Percentiles rank a stretch among this genome's conserved stretches.
Conservation (phyloP, 352 stramenopile species). For the Globisporangium heterothallicum region DNA sequence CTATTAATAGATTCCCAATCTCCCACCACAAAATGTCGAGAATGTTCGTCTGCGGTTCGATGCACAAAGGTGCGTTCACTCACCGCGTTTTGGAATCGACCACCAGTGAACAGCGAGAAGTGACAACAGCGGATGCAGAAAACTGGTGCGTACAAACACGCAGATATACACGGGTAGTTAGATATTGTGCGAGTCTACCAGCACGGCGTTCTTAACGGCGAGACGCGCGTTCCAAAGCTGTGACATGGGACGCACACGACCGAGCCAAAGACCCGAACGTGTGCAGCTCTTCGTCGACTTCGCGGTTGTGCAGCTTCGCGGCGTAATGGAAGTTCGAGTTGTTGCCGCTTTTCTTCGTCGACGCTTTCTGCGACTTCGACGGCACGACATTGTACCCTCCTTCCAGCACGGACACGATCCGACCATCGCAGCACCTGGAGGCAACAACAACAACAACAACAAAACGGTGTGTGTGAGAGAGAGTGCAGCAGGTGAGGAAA, state of each 20-base stretch:
- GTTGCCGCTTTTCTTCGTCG: conserved; percentile 28
- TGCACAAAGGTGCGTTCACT: no score
- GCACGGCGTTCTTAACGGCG: background rate
- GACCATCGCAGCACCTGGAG: conserved; percentile 80
- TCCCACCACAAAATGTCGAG: conserved; percentile 6
- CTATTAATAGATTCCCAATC: conserved; percentile 15
- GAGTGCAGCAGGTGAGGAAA: background rate
- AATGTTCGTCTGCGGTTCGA: no score
- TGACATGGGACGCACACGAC: conserved; percentile 58
- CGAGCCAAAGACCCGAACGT: conserved; percentile 50
- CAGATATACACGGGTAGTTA: no score
- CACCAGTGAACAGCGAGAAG: conserved; percentile 17
- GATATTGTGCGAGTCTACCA: conserved; percentile 11
- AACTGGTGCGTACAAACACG: no score
- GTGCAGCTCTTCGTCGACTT: conserved; percentile 46
- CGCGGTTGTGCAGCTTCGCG: conserved; percentile 43
- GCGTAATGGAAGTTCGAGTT: conserved; percentile 51
- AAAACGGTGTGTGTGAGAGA: background rate
- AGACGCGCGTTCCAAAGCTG: conserved; percentile 38
- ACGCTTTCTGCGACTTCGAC: conserved; percentile 31
- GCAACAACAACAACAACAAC: background rate
- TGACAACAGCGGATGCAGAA: no score
- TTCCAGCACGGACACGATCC: conserved; percentile 93
- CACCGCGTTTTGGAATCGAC: no score
- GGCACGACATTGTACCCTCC: conserved; percentile 87